Evolutionary conservation across 805 yeast genomes (phyloP).

Genomic region (Lipomyces orientalis): DNA sequence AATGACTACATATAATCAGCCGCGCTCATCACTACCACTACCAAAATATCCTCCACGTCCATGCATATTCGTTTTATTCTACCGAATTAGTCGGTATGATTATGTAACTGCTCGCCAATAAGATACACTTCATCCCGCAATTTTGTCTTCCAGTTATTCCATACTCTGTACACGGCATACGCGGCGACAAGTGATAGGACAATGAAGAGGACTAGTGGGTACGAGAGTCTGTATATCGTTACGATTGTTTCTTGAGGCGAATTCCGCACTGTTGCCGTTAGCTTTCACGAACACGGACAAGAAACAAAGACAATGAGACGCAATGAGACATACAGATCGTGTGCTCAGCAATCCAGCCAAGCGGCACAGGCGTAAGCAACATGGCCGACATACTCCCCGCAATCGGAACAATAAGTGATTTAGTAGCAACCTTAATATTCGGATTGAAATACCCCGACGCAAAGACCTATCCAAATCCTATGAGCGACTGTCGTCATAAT

Average conservation of each 20-base stretch:
- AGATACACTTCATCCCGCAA: constrained; percentile 46
- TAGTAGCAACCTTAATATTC: constrained; percentile 17
- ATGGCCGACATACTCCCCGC: constrained; percentile 11
- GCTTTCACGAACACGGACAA: neutral
- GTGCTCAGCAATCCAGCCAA: constrained; percentile 23
- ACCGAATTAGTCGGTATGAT: constrained; percentile 34
- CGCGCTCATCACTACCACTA: neutral
- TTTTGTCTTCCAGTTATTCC: constrained; percentile 33
- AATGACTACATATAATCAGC: neutral
- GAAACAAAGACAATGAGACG: neutral
- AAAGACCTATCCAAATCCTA: constrained; percentile 10
- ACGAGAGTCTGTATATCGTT: constrained; percentile 20
- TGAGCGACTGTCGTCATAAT: neutral
- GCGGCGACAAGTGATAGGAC: constrained; percentile 1
- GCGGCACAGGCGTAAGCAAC: constrained; percentile 19
- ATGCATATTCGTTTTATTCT: neutral
- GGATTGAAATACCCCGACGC: constrained; percentile 22
- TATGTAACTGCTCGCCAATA: constrained; percentile 46
- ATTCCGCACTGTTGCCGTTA: constrained; percentile 2
- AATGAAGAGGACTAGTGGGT: constrained; percentile 22
- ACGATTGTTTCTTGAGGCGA: constrained; percentile 22
- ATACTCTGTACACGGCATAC: constrained; percentile 12
- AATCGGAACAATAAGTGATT: constrained; percentile 19
- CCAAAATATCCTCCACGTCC: neutral
- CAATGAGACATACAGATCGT: constrained; percentile 9